Evolutionary conservation across 257 asterid species (phyloP), one percentile per base, ranked within the genome.

Genomic region (Fraxinus excelsior): DNA sequence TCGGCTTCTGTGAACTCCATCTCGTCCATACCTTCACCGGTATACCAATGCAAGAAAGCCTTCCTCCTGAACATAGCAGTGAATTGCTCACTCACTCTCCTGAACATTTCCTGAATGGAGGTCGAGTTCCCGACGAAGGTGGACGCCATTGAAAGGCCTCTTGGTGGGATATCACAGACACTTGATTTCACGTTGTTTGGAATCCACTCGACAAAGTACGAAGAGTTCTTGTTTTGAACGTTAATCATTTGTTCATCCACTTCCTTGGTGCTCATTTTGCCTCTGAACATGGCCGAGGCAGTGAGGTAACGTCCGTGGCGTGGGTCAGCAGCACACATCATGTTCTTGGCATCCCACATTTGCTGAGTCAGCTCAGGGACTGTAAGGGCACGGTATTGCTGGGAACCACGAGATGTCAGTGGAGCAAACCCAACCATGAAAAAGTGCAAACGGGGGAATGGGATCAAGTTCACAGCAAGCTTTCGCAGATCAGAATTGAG

Each of bases 91-190:
- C 68, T 62, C 68, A 62, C 68, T 26, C 68, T 62, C 68, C 68
- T 62, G 7, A 62, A 62, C 68, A 62, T 62, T 26, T 62, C 68
- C n/a, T 62, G 68, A 62, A 62, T 62, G 68, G 68, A 62, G 32
- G 74, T 70, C 3, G 74, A 70, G 74, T 70, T 70, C 58, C 74
- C 74, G 28, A 70, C 19, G n/a, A 70, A 70, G 74, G 74, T 70
- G 60, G 74, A 70, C 5, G 74, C 49, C 74, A 70, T 70, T 38
- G 74, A 70, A 42, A 70, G 74, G 7, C 74, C 74, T 49, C 74
- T 40, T 23, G 74, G 74, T 3, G 74, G 74, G 74, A 70, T 70
- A 70, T 70, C 74, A 35, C 74, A 70, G 32, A 70, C 74, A 18
- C 74, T 70, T 40, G 74, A 70, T 49, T 70, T 70, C 74, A 70